Evolutionary conservation across 176 grass and related monocot species (phyloP).

Genomic region (Phyllostachys edulis): DNA sequence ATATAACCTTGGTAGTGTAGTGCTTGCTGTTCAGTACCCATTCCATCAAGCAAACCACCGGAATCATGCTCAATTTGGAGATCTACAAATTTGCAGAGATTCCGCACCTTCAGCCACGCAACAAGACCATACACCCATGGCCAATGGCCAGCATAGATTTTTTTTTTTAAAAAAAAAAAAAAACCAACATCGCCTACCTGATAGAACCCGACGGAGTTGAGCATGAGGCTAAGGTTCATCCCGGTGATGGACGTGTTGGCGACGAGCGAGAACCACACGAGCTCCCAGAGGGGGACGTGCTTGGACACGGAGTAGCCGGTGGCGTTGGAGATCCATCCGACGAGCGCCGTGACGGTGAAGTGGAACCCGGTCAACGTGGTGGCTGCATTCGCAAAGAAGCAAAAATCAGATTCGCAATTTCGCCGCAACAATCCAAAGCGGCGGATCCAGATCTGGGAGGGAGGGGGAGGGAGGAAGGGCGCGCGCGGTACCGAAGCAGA

Average conservation of each 20-base stretch:
- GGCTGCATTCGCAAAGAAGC: constrained; percentile 39
- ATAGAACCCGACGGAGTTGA: constrained; percentile 92
- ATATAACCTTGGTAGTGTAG: constrained; percentile 76
- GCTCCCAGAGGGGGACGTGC: constrained; percentile 88
- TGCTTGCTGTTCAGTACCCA: constrained; percentile 75
- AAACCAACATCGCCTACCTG: constrained; percentile 45
- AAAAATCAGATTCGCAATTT: constrained; percentile 33
- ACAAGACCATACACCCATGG: neutral
- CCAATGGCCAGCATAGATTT: neutral
- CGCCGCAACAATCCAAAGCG: neutral
- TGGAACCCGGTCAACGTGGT: constrained; percentile 93
- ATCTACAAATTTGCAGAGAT: constrained; percentile 46
- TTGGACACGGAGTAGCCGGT: constrained; percentile 84
- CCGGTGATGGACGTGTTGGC: constrained; percentile 93
- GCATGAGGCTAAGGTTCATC: constrained; percentile 96
- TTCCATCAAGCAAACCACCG: constrained; percentile 89
- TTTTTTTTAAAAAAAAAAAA: neutral
- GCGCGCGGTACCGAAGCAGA: constrained; percentile 67
- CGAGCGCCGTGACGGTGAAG: constrained; percentile 85
- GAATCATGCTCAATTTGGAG: constrained; percentile 96
- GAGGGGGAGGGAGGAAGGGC: neutral
- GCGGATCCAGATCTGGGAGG: constrained; percentile 31
- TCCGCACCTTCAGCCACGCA: neutral
- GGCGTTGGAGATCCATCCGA: constrained; percentile 88
- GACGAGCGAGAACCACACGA: constrained; percentile 91